Evolutionary conservation across 169 alveolate genomes (phyloP), one percentile per base, ranked within the genome.

Genomic region (Plasmodium billcollinsi): DNA sequence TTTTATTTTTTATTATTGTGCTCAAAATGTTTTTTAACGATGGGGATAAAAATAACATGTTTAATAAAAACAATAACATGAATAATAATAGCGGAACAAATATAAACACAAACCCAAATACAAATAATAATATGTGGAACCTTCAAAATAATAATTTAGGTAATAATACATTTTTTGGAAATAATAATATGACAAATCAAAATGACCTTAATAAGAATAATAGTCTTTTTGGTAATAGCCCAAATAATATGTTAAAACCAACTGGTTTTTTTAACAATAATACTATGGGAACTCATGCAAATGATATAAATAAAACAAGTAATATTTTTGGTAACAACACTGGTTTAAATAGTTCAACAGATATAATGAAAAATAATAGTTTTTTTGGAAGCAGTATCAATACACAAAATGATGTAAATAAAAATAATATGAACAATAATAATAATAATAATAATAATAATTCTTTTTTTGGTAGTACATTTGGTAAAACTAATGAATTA

Each of bases 81-180:
- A 83, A 63, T 83, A 83, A 76, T 76, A 76, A 69, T 67, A 76
- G 89, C n/a, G 47, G 39, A 4, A 69, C 29, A 54, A 73, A 73
- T 49, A 67, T 43, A 61, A 61, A 58, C 67, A 11, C 85, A 39
- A 39, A 39, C 47, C 1, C 7, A 39, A 39, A 39, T 39, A 39
- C 47, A 39, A 39, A 39, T 39, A 39, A 39, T 18, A 83, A 83
- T 49, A 83, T 83, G 85, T 83, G 91, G 91, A 70, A 33, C 54
- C 39, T 83, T 67, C 73, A 78, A 43, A 83, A 69, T 66, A 62
- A 61, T 63, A 83, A 69, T 69, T 69, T 83, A 72, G 54, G 73
- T 4, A 83, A 83, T 73, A 69, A 20, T 71, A 69, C 58, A 49
- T 83, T 83, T 45, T 83, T 83, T 43, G 73, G 74, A 2, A 49